Base-by-base conservation (phyloP, 2,329 filamentous ascomycete genomes). In the Periconia macrospinosa region DNA sequence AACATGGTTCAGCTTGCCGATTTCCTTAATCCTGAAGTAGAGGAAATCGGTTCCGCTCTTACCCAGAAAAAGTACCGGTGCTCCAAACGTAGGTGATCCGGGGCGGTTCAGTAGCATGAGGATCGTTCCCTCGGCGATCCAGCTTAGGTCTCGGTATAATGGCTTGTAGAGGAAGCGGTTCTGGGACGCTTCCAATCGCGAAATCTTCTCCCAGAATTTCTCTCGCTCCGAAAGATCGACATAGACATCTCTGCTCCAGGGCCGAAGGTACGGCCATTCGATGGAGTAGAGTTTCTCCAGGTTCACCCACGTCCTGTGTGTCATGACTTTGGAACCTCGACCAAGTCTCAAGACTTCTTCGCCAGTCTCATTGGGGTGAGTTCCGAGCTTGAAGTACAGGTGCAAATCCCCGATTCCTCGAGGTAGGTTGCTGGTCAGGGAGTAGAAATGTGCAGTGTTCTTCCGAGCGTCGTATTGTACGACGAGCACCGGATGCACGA, bases 111-210 rank as follows among this genome's bases (percentile, higher is more conserved):
- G 47, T n/a, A 65, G 35, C 57, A 67, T 59, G 33, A 65, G 17
- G 11, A 63, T 45, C 2, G 54, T 59, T 3, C 61, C 63, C 1
- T 55, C 50, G 8, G 13, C 18, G 5, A 59, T 33, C 3, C 8
- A 5, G 11, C 27, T 54, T 41, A 66, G 51, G 30, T 58, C 44
- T 8, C 50, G 56, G 5, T 41, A 45, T 2, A 65, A 49, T 0
- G 60, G 60, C 50, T 66, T 63, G 58, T 63, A 67, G 15, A 65
- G 50, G 45, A 50, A 65, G 2, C 63, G 55, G 23, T 65, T 67
- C 46, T 65, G 61, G 5, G 55, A n/a, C 8, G 57, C 55, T 47
- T 67, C 64, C 2, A 65, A 52, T 35, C 53, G 18, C 2, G 50
- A 15, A 11, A 66, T 20, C 11, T 54, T 54, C 15, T 37, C 35